These are phyloP conservation scores for Colletotrichum ledebouriae DNA, from an alignment of 2,329 filamentous ascomycete genomes.

Conservation along the genomic window DNA sequence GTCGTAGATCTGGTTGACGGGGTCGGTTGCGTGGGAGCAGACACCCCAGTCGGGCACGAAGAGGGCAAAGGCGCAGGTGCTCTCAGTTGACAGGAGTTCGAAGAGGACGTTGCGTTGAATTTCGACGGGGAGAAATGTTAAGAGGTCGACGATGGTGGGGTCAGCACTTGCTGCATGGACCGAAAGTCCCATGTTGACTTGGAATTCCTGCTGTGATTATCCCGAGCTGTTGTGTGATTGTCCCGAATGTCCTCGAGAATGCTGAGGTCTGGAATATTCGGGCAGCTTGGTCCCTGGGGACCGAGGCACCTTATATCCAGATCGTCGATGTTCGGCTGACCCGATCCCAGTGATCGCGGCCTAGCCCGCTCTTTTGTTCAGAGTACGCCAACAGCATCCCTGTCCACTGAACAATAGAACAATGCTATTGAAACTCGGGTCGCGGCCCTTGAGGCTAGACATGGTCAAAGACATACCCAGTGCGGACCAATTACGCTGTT, in stretches of 20 bases:
- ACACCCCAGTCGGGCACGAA: constrained; percentile 37
- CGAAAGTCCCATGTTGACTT: no score
- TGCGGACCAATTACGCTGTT: background rate
- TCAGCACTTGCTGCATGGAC: no score
- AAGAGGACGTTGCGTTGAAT: constrained; percentile 26
- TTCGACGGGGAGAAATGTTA: constrained; percentile 31
- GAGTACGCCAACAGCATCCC: background rate
- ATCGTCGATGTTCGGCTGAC: no score
- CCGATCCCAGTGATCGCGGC: background rate
- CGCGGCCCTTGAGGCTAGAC: background rate
- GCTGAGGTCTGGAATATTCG: no score
- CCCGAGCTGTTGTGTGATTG: no score
- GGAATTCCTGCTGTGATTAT: no score
- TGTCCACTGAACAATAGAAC: background rate
- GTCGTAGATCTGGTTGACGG: constrained; percentile 30
- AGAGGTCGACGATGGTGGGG: constrained; percentile 13
- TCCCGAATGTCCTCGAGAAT: no score
- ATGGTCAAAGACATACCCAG: background rate
- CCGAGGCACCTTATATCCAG: no score
- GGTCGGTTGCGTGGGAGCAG: constrained; percentile 24
- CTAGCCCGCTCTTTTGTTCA: constrained; percentile 26
- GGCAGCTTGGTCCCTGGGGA: no score
- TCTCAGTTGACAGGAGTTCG: constrained; percentile 20
- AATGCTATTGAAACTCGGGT: constrained; percentile 19
- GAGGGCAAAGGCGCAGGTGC: constrained; percentile 30